Percentiles rank a stretch among this genome's conserved stretches.
Evolutionary conservation across 1,139 yeast species (phyloP).

Genomic region (Candida sojae): DNA sequence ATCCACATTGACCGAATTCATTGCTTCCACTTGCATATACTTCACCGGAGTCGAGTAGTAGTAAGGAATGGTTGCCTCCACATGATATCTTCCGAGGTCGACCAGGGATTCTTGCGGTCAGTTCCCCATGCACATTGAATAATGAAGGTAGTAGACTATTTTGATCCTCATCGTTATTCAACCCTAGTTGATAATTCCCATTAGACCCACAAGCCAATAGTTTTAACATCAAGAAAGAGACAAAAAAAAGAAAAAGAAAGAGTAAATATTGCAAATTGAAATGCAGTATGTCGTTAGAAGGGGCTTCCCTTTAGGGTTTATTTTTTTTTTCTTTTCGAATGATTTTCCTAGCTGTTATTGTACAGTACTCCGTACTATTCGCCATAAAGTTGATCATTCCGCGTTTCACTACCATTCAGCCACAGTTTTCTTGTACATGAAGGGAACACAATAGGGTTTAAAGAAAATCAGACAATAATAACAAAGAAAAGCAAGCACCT

Average conservation of each 20-base stretch:
- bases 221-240: constrained; percentile 16
- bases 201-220: constrained; percentile 77
- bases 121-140: constrained; percentile 19
- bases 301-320: background rate
- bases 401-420: background rate
- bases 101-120: constrained; percentile 2
- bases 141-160: constrained; percentile 25
- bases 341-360: too few relatives aligned
- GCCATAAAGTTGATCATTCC: too few relatives aligned
- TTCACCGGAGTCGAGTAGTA: constrained; percentile 55
- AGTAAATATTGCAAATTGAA: too few relatives aligned
- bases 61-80: constrained; percentile 88
- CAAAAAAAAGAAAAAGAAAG: too few relatives aligned
- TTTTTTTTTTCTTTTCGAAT: background rate
- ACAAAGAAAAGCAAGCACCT: background rate
- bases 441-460: background rate
- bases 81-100: constrained; percentile 50
- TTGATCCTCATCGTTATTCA: constrained; percentile 57
- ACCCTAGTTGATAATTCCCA: constrained; percentile 77
- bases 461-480: background rate
- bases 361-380: too few relatives aligned
- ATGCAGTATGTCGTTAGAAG: background rate
- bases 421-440: background rate
- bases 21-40: constrained; percentile 66
- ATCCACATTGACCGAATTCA: constrained; percentile 55